Evolutionary conservation across 1,139 yeast species (phyloP).

Genomic region (Candida sp.): DNA sequence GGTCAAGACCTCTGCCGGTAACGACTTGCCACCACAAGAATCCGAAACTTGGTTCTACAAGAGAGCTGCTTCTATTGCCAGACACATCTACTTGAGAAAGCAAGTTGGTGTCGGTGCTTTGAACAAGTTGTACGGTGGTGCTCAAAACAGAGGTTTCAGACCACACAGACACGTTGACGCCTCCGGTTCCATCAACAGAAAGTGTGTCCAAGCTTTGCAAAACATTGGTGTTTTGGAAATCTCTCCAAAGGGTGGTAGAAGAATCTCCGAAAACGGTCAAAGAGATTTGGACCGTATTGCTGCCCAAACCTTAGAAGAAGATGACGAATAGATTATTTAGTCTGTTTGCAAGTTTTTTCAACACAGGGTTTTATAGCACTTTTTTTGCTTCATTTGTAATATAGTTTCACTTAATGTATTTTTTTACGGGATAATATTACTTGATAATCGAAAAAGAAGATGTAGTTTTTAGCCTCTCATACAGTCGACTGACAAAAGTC

Average conservation of each 20-base stretch:
- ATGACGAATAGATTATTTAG: slow-evolving; percentile 62
- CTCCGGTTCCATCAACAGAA: slow-evolving; percentile 99
- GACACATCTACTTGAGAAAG: slow-evolving; percentile 99
- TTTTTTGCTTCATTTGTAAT: background rate
- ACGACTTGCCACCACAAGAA: slow-evolving; percentile 99
- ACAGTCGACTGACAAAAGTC: no score
- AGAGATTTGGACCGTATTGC: slow-evolving; percentile 99
- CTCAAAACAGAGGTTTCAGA: slow-evolving; percentile 99
- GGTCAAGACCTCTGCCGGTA: slow-evolving; percentile 99
- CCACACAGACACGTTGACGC: slow-evolving; percentile 99
- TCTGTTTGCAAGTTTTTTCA: slow-evolving; percentile 2
- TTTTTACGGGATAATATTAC: slow-evolving; percentile 4
- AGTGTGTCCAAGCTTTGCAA: slow-evolving; percentile 97
- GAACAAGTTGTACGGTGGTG: slow-evolving; percentile 99
- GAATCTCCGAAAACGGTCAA: slow-evolving; percentile 99
- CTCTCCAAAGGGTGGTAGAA: slow-evolving; percentile 99
- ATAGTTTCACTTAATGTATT: slow-evolving; percentile 2
- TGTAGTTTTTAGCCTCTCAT: no score
- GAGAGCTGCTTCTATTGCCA: slow-evolving; percentile 99
- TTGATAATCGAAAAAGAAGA: no score
- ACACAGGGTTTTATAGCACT: slow-evolving; percentile 3
- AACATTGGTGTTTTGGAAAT: slow-evolving; percentile 97
- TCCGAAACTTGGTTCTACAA: slow-evolving; percentile 99
- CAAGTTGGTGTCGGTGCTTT: slow-evolving; percentile 99
- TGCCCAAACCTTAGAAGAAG: slow-evolving; percentile 98